Conservation (phyloP, 2,329 filamentous ascomycete species). For the Clonostachys solani region DNA sequence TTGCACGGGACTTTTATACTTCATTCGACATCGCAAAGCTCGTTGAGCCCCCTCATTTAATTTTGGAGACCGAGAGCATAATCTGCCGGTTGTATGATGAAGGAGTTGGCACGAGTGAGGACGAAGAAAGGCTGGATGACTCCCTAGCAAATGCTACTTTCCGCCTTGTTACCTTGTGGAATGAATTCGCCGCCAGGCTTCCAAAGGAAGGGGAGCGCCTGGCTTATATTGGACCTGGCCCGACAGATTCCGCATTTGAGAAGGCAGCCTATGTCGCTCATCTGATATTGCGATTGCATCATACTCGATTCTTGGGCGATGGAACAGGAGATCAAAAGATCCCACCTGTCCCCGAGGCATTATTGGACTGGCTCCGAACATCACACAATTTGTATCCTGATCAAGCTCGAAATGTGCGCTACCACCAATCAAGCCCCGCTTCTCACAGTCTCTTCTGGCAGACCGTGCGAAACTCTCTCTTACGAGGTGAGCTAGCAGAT, state of each 20-base stretch:
- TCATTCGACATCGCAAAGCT: conserved; percentile 54
- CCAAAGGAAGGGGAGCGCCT: conserved; percentile 43
- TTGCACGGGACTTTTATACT: conserved; percentile 67
- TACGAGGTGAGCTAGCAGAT: conserved; percentile 69
- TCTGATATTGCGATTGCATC: conserved; percentile 74
- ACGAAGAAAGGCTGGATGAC: conserved; percentile 50
- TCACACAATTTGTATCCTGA: conserved; percentile 70
- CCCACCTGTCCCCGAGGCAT: conserved; percentile 65
- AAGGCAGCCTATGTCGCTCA: conserved; percentile 78
- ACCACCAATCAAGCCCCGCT: conserved; percentile 67
- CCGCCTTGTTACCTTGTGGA: conserved; percentile 52
- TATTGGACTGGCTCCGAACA: conserved; percentile 74
- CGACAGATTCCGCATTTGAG: conserved; percentile 57
- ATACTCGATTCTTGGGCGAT: conserved; percentile 43
- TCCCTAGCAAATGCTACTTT: conserved; percentile 50
- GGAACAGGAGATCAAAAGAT: conserved; percentile 28
- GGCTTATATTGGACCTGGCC: conserved; percentile 61
- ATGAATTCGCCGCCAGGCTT: conserved; percentile 30
- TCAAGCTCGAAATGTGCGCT: conserved; percentile 61
- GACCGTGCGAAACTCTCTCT: conserved; percentile 65
- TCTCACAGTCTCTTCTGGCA: conserved; percentile 82
- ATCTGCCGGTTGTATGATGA: conserved; percentile 62
- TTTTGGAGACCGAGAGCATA: conserved; percentile 72
- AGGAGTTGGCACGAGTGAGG: conserved; percentile 50
- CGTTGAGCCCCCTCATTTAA: conserved; percentile 65